Evolutionary conservation across 2,329 filamentous ascomycete genomes (phyloP).

Genomic region (Neofusicoccum sp.): DNA sequence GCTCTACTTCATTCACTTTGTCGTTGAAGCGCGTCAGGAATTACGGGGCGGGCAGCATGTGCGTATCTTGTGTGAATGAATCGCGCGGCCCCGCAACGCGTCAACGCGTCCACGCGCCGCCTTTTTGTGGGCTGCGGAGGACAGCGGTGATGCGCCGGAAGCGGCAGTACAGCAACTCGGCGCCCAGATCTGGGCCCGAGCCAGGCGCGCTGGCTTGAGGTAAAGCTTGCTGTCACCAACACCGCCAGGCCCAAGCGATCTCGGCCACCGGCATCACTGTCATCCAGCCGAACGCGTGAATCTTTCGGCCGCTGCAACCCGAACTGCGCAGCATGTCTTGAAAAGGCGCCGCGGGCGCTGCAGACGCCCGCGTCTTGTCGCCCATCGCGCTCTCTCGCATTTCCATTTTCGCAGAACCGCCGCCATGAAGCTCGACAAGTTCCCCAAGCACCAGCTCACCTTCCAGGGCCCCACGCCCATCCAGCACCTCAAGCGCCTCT

Average conservation of each 20-base stretch:
- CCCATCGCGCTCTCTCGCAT: not conserved
- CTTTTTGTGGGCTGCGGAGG: not conserved
- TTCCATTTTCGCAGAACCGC: not conserved
- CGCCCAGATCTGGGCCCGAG: not conserved
- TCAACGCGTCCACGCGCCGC: not conserved
- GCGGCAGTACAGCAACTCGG: too few species aligned
- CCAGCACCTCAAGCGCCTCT: slow-evolving; percentile 64
- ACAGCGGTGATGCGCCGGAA: too few species aligned
- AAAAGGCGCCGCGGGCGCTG: slow-evolving; percentile 1
- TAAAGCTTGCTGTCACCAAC: slow-evolving; percentile 9
- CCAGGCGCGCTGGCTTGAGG: not conserved
- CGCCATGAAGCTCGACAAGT: slow-evolving; percentile 19
- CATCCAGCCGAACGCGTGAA: not conserved
- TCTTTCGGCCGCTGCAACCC: not conserved
- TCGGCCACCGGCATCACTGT: not conserved
- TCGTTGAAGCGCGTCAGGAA: too few species aligned
- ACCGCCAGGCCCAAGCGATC: not conserved
- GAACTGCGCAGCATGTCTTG: not conserved
- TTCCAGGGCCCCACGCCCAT: slow-evolving; percentile 69
- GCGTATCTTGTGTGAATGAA: not conserved
- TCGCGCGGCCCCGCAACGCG: not conserved
- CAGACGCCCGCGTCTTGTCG: not conserved
- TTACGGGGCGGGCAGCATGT: not conserved
- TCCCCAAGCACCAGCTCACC: slow-evolving; percentile 44
- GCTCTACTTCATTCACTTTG: too few species aligned